Base-by-base conservation (phyloP, 2,329 filamentous ascomycete species). In the Clarireedia paspali region DNA sequence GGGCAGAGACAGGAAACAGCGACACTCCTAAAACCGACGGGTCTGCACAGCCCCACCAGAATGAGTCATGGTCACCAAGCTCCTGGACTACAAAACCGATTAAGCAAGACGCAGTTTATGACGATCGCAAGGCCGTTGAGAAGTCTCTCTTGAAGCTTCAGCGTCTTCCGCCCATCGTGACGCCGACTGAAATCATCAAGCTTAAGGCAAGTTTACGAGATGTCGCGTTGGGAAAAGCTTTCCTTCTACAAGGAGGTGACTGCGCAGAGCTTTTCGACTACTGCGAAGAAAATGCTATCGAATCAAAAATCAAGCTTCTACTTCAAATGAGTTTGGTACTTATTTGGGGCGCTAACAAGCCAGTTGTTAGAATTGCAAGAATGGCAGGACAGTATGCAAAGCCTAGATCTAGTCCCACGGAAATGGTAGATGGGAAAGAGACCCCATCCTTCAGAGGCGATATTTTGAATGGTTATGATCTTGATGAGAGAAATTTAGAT, bases 361-460 rank as follows among this genome's bases (percentile, higher is more conserved):
- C 89, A 5, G 91, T 99, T 4, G 90, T 99, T 48, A 84, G 94
- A 63, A 95, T 99, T 67, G 94, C 90, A 15, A 84, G 94, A 59
- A 96, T 97, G 84, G 94, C 94, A 12, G 94, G 94, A 3, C 94
- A 99, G 77, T 99, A 96, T 68, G 94, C 94, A 30, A 99, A 99
- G 74, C 94, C 92, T 2, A 79, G 94, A 56, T 96, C 90, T 4
- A 95, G 87, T 64, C 88, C 92, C 0, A 91, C 84, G 39, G 94
- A 99, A 74, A 80, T 84, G 1, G 75, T 95, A 50, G 77, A 95
- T 61, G 91, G 91, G 51, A 82, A 83, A 58, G 83, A 90, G 67
- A 87, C 96, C 54, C 88, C 89, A 4, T 94, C 89, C 44, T 99
- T 97, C 78, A 81, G 94, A 52, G 94, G 94, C 15, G 94, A 99